A percentile compares a stretch with the other conserved stretches of the same genome.
Conservation (phyloP, 2,329 filamentous ascomycete genomes). For the Mariannaea sp. region DNA sequence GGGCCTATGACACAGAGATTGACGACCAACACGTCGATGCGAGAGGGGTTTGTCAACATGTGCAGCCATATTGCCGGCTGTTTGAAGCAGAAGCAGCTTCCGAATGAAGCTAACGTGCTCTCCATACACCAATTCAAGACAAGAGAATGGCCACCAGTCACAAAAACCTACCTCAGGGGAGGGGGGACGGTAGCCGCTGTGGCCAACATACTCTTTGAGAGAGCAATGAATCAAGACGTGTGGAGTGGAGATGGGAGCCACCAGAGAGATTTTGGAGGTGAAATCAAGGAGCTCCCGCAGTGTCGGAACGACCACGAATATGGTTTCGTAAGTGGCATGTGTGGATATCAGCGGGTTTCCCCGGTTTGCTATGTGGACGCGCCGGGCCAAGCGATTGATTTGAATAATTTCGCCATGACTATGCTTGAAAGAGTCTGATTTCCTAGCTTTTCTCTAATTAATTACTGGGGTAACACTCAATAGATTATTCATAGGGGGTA, state of each 20-base stretch:
- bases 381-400: no score
- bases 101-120: no score
- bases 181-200: background rate
- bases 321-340: slow-evolving; percentile 11
- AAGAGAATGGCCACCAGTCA: no score
- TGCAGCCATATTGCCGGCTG: background rate
- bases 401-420: no score
- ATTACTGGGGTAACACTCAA: no score
- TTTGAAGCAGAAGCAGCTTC: background rate
- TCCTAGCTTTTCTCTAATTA: no score
- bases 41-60: background rate
- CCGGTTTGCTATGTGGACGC: no score
- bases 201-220: background rate
- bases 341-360: background rate
- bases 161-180: no score
- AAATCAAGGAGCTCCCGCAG: background rate
- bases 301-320: slow-evolving; percentile 14
- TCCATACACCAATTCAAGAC: no score
- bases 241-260: background rate
- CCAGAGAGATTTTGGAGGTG: background rate
- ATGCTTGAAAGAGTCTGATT: no score
- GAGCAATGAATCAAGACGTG: background rate
- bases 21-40: background rate
- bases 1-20: background rate
- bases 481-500: no score